phyloP scores from a whole-genome alignment of 148 eudicot genomes.

The Amaranthus cruentus region DNA sequence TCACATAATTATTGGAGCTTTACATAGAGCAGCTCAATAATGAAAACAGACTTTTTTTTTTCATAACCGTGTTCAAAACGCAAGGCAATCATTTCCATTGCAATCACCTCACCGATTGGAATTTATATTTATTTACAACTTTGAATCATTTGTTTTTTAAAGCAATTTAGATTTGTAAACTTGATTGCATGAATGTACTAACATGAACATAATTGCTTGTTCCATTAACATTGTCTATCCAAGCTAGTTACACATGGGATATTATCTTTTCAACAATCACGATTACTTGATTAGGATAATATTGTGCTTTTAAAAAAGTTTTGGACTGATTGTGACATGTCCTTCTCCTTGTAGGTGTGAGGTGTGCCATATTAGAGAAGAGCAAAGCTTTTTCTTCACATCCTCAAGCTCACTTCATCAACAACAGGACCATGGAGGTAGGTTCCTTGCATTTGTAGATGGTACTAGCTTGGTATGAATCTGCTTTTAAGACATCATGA shows the following conservation, averaged over 20 bases:
- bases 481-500: conserved; percentile 21
- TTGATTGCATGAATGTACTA: neutral
- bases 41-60: neutral
- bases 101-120: neutral
- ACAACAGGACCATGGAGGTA: conserved; percentile 99
- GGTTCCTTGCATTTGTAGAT: conserved; percentile 11
- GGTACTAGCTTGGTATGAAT: neutral
- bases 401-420: conserved; percentile 98
- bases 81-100: neutral
- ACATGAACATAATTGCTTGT: neutral
- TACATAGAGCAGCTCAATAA: neutral
- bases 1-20: neutral
- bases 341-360: conserved; percentile 47
- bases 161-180: neutral
- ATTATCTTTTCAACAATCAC: neutral
- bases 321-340: neutral
- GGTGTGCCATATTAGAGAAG: conserved; percentile 83
- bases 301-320: neutral
- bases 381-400: conserved; percentile 60
- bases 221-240: neutral
- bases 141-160: no score
- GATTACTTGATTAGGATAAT: no score
- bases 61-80: neutral
- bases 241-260: neutral
- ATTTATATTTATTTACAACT: neutral